Evolutionary conservation across 1,284 basidiomycete species (phyloP).

Genomic region (Ustilago loliicola): DNA sequence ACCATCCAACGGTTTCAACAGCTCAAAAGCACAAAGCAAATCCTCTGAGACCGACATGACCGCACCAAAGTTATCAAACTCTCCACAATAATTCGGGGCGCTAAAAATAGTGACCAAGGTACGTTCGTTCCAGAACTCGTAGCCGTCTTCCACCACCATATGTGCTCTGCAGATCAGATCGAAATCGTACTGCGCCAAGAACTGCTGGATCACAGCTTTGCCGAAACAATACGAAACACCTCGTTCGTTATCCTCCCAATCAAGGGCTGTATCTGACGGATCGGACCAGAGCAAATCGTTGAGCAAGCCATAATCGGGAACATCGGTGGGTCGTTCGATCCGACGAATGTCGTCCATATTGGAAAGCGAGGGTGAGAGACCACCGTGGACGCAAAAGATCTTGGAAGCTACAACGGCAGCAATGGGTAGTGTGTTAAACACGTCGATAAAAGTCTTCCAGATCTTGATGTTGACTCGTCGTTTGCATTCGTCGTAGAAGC

Average conservation of each 20-base stretch:
- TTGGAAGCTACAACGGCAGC: constrained; percentile 98
- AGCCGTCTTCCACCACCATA: constrained; percentile 98
- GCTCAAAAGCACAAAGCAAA: constrained; percentile 94
- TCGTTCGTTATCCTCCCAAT: constrained; percentile 99
- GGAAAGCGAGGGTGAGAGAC: constrained; percentile 95
- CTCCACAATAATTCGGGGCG: constrained; percentile 92
- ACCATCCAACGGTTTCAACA: constrained; percentile 92
- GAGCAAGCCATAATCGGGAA: constrained; percentile 97
- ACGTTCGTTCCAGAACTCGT: constrained; percentile 99
- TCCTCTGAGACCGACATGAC: constrained; percentile 92
- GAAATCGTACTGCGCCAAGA: constrained; percentile 88
- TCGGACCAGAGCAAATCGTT: constrained; percentile 99
- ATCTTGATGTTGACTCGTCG: constrained; percentile 99
- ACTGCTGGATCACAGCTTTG: constrained; percentile 96
- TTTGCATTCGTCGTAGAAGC: constrained; percentile 99
- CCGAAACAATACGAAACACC: constrained; percentile 99
- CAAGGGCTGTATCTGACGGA: constrained; percentile 94
- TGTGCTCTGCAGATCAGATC: constrained; percentile 99
- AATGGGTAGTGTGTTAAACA: constrained; percentile 98
- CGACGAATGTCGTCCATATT: constrained; percentile 99
- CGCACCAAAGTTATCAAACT: constrained; percentile 94
- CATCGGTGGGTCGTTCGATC: constrained; percentile 97
- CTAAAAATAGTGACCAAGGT: constrained; percentile 98
- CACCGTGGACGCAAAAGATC: constrained; percentile 99
- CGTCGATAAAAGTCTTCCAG: constrained; percentile 99